These are phyloP conservation scores for Wickerhamiella azymoides DNA, from an alignment of 805 yeast species.

Conservation along the genomic window DNA sequence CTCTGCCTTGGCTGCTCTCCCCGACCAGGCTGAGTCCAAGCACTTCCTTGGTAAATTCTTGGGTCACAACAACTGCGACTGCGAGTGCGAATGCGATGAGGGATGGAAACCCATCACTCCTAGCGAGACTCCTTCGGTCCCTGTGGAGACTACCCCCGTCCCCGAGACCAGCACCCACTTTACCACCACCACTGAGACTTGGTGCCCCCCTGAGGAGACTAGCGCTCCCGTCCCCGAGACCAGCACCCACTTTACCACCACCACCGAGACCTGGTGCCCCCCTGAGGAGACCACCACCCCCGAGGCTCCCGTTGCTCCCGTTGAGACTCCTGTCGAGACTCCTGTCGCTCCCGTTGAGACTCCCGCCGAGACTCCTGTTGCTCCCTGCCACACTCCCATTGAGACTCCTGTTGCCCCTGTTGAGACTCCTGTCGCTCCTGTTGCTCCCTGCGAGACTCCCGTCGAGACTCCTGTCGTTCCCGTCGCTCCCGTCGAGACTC, in stretches of 20 bases:
- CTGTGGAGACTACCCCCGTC: neutral
- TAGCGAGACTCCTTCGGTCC: neutral
- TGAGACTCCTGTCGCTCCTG: neutral
- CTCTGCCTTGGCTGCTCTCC: neutral
- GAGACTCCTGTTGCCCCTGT: too few species aligned
- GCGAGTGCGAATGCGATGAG: neutral
- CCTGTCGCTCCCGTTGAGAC: neutral
- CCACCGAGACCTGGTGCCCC: too few species aligned
- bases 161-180: neutral
- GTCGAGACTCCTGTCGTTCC: neutral
- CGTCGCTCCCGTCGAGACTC: too few species aligned
- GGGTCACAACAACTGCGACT: neutral
- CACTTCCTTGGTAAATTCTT: neutral
- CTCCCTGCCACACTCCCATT: too few species aligned
- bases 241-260: neutral
- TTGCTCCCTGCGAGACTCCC: neutral
- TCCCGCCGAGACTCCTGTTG: neutral
- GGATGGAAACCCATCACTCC: conserved; percentile 1
- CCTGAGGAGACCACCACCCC: neutral
- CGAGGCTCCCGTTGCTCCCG: neutral
- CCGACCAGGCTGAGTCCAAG: neutral
- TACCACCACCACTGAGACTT: neutral
- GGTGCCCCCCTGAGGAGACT: too few species aligned
- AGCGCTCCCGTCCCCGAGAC: neutral
- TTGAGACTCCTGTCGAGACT: neutral